A percentile compares a stretch with the other conserved stretches of the same genome.
phyloP scores from a whole-genome alignment of 208 protist genomes.

The Lotmaria passim region DNA sequence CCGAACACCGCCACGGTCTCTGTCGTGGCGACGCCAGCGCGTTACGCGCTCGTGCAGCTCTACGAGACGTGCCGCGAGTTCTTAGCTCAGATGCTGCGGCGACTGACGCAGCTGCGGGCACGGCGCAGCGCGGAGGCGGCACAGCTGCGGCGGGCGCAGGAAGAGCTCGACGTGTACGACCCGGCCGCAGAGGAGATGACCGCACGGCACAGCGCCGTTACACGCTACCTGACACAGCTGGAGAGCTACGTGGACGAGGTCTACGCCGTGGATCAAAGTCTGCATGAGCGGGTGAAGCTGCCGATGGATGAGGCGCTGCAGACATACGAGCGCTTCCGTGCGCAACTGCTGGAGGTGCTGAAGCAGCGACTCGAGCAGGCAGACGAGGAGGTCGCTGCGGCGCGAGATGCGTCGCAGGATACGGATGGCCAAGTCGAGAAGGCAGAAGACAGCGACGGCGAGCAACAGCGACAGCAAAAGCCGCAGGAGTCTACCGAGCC shows the following conservation, averaged over 20 bases:
- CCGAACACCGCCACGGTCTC: conserved; percentile 9
- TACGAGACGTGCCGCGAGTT: conserved; percentile 40
- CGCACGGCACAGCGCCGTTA: conserved; percentile 29
- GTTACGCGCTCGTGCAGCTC: conserved; percentile 49
- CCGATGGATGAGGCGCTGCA: conserved; percentile 30
- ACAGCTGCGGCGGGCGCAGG: conserved; percentile 29
- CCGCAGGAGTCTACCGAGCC: neutral
- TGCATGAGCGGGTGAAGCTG: conserved; percentile 42
- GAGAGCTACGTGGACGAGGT: conserved; percentile 33
- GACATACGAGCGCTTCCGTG: conserved; percentile 33
- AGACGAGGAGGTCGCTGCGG: conserved; percentile 15
- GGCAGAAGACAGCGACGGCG: neutral
- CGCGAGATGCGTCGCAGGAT: neutral
- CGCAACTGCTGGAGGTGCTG: conserved; percentile 43
- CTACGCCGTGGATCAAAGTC: conserved; percentile 23
- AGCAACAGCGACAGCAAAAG: conserved; percentile 1
- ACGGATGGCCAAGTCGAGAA: too few species aligned
- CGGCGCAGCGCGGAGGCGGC: conserved; percentile 42
- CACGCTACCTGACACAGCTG: conserved; percentile 37
- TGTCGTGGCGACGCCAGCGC: conserved; percentile 37
- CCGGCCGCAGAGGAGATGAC: conserved; percentile 40
- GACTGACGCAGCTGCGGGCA: conserved; percentile 42
- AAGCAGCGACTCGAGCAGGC: conserved; percentile 38
- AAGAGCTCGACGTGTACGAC: conserved; percentile 52
- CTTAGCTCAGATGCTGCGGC: conserved; percentile 44